Base-by-base conservation (phyloP, 768 basidiomycete species). In the Auriscalpium orientale region DNA sequence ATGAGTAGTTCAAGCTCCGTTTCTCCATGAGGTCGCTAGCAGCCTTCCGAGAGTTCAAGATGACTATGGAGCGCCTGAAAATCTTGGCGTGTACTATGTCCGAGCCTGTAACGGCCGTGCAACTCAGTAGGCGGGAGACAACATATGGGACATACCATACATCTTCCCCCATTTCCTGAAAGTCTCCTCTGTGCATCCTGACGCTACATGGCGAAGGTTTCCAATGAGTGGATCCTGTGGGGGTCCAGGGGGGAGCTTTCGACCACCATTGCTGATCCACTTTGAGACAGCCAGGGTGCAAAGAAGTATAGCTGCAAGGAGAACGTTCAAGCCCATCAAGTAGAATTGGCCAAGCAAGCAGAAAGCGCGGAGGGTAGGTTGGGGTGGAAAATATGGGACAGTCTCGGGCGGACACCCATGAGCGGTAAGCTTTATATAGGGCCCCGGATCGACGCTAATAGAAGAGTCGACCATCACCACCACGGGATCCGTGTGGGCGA, bases 11-110 rank as follows among this genome's bases (percentile, higher is more conserved):
- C 12, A 56, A 44, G 49, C 68, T 64, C 10, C 67, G 64, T 53
- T 68, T 68, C 50, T 71, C 70, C 53, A 74, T 56, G 16, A 74
- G 65, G 40, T 73, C 72, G 15, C 56, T 60, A 22, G 71, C 71
- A n/a, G 65, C 67, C 37, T 60, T 49, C n/a, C 64, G 45, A 3
- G 72, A 67, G 57, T 69, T 72, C 36, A 74, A 49, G 9, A 74
- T 60, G 13, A 73, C 37, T 43, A 69, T 58, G 5, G 68, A 60
- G 20, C 63, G 62, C 15, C 60, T 57, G 50, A 73, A 66, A 33
- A 73, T 45, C 9, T 52, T 61, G 34, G 67, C 60, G 56, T 65
- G 69, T 22, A 72, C 62, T 28, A 74, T 55, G 21, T 70, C 68
- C 38, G 40, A 43, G 40, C 72, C 72, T 72, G 37, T 49, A 37